Conservation (phyloP, 2,329 filamentous ascomycete genomes). For the Exserohilum rostratum region DNA sequence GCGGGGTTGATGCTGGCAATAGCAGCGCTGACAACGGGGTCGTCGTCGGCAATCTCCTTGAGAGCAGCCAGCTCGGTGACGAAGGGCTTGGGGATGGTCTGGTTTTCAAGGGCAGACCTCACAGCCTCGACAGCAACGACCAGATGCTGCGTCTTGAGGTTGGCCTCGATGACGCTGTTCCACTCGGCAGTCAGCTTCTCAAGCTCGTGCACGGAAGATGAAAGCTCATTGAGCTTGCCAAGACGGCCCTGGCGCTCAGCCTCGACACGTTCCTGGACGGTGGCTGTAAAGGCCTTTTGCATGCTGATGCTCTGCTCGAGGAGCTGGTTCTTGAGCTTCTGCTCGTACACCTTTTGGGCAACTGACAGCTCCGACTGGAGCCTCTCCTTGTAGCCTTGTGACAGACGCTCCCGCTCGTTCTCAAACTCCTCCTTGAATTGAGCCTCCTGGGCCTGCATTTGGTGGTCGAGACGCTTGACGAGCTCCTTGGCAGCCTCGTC, state of each 20-base stretch:
- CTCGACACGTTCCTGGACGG: slow-evolving; percentile 83
- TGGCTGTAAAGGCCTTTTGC: slow-evolving; percentile 80
- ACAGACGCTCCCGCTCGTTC: slow-evolving; percentile 80
- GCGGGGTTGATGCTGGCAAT: slow-evolving; percentile 95
- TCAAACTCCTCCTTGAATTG: slow-evolving; percentile 89
- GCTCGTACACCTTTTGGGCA: slow-evolving; percentile 79
- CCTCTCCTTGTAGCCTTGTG: slow-evolving; percentile 78
- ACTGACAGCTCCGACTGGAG: slow-evolving; percentile 79
- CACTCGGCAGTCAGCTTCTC: slow-evolving; percentile 87
- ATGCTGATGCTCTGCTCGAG: slow-evolving; percentile 88
- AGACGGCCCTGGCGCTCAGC: slow-evolving; percentile 85
- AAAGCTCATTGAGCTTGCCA: slow-evolving; percentile 82
- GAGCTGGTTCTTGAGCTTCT: slow-evolving; percentile 82
- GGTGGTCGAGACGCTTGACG: slow-evolving; percentile 82
- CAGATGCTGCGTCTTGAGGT: slow-evolving; percentile 92
- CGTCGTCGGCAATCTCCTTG: slow-evolving; percentile 85
- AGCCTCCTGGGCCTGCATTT: slow-evolving; percentile 80
- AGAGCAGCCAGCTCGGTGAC: slow-evolving; percentile 90
- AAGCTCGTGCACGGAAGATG: slow-evolving; percentile 77
- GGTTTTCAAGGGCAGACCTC: slow-evolving; percentile 78
- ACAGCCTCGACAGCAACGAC: slow-evolving; percentile 96
- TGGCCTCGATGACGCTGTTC: slow-evolving; percentile 88
- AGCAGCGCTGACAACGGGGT: slow-evolving; percentile 86
- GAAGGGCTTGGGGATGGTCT: slow-evolving; percentile 79
- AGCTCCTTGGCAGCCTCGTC: slow-evolving; percentile 86